These are phyloP conservation scores for Xylariaceae sp. DNA, from an alignment of 2,329 filamentous ascomycete species.

Conservation along the genomic window DNA sequence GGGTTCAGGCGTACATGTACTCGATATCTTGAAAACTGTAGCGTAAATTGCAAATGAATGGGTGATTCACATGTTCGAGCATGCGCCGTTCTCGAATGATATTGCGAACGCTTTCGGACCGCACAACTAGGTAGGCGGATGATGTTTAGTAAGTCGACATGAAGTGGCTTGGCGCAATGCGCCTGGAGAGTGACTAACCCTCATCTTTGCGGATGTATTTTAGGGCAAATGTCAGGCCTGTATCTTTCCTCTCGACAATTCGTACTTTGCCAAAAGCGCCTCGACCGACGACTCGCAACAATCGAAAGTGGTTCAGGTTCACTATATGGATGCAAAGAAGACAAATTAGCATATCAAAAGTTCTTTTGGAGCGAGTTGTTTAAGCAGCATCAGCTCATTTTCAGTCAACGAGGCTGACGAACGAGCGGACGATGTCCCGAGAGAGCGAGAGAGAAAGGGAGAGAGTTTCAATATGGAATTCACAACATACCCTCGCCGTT, in stretches of 20 bases:
- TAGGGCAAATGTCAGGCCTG: slow-evolving; percentile 88
- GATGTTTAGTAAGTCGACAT: slow-evolving; percentile 24
- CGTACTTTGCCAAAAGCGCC: slow-evolving; percentile 98
- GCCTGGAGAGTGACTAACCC: slow-evolving; percentile 61
- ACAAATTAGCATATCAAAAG: slow-evolving; percentile 16
- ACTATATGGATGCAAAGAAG: slow-evolving; percentile 58
- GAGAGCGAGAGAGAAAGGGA: not conserved
- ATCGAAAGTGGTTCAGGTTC: slow-evolving; percentile 95
- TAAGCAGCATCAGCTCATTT: not conserved
- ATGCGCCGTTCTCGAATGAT: slow-evolving; percentile 97
- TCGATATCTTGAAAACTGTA: slow-evolving; percentile 99
- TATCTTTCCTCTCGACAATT: slow-evolving; percentile 98
- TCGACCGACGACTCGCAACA: slow-evolving; percentile 94
- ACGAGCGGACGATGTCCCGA: not conserved
- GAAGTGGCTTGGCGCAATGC: slow-evolving; percentile 6
- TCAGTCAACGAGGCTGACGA: not conserved
- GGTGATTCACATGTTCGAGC: slow-evolving; percentile 97
- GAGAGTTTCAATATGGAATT: not conserved
- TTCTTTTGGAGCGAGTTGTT: not conserved
- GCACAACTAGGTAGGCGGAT: slow-evolving; percentile 71
- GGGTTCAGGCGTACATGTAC: slow-evolving; percentile 76
- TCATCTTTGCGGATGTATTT: slow-evolving; percentile 99
- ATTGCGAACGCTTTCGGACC: slow-evolving; percentile 96
- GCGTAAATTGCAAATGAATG: slow-evolving; percentile 96
- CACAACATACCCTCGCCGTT: slow-evolving; percentile 82